These are phyloP conservation scores for Penicillium sp. DNA, from an alignment of 2,329 filamentous ascomycete genomes.

Conservation along the genomic window DNA sequence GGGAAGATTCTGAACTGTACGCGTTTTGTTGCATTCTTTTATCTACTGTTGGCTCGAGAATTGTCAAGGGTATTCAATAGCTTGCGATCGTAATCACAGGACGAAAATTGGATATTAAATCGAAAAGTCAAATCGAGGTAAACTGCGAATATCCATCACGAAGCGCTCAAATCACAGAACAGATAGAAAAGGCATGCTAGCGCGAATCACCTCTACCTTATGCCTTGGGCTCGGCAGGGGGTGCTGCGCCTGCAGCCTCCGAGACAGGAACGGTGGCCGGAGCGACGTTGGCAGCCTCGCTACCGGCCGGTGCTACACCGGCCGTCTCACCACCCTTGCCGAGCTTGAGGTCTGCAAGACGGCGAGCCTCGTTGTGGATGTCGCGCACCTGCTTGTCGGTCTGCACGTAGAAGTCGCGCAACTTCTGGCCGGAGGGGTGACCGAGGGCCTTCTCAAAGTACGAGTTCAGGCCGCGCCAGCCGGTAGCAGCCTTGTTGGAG, in stretches of 20 bases:
- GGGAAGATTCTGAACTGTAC: no score
- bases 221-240: slow-evolving; percentile 28
- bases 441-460: slow-evolving; percentile 93
- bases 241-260: slow-evolving; percentile 20
- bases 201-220: slow-evolving; percentile 13
- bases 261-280: slow-evolving; percentile 20
- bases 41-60: background rate
- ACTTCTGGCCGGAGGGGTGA: slow-evolving; percentile 80
- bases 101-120: no score
- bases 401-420: slow-evolving; percentile 81
- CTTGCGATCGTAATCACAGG: no score
- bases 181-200: slow-evolving; percentile 10
- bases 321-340: slow-evolving; percentile 38
- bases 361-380: slow-evolving; percentile 83
- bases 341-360: slow-evolving; percentile 80
- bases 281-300: slow-evolving; percentile 16
- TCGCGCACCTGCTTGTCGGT: slow-evolving; percentile 86
- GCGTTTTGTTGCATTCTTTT: no score
- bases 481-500: slow-evolving; percentile 62
- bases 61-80: background rate
- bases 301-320: slow-evolving; percentile 3
- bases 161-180: no score
- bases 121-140: no score
- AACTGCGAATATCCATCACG: no score
- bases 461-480: slow-evolving; percentile 63